Evolutionary conservation across 495 filamentous ascomycete genomes (phyloP), one percentile per base, ranked within the genome.

Genomic region (Penicillium malachiteum): DNA sequence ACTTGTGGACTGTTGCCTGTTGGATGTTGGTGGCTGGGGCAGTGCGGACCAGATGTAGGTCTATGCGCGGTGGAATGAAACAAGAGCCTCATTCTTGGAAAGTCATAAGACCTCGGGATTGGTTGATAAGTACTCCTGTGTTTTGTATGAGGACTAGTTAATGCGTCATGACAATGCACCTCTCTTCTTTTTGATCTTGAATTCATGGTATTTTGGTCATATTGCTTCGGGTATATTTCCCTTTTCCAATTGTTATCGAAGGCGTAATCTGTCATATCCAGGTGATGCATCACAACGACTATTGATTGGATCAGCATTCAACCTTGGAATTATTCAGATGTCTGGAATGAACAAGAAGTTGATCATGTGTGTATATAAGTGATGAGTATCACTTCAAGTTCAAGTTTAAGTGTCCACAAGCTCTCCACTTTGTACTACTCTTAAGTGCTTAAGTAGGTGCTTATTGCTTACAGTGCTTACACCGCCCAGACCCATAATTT

Each of bases 401-500:
- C 2, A 26, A 26, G 21, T 26, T 26, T 4, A 26, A 26, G 21
- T 26, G 21, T 26, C 21, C 21, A 26, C 21, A 1, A 26, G 21
- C 21, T 26, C 21, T 26, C 21, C 21, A 26, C 21, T 26, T 37
- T 37, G 34, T 9, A 37, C 34, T 37, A 13, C 34, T 9, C 5
- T 3, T 1, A 1, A 37, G 17, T 26, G 17, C 2, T 30, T 11
- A 13, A 17, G 42, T 18, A 9, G 5, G 9, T 44, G 7, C 21
- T 26, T 30, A 21, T 10, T 11, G 42, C 11, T 11, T 18, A 5
- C n/a, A 13, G 5, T 4, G 18, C 11, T 11, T 9, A 21, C 17
- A 44, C 42, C 42, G 42, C 42, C 42, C 26, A 64, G 69, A 21
- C 63, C 66, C 0, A 64, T 32, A 21, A 48, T 58, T 46, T 42